These are phyloP conservation scores for Lichina pygmaea DNA, from an alignment of 495 filamentous ascomycete species.

Conservation along the genomic window DNA sequence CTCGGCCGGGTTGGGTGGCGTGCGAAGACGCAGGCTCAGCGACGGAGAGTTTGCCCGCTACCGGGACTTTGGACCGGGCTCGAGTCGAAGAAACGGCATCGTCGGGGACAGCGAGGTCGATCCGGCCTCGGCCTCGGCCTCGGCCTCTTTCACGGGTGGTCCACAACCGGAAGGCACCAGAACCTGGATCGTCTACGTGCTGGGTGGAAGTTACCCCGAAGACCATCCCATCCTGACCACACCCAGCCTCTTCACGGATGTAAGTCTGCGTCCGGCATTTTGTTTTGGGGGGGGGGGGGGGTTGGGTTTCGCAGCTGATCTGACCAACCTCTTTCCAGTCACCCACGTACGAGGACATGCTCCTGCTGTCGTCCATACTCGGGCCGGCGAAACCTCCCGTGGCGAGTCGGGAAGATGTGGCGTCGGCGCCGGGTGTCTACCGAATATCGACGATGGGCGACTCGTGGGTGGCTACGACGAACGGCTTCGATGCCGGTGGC, in stretches of 20 bases:
- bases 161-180: slow-evolving; percentile 12
- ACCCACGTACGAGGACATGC: slow-evolving; percentile 60
- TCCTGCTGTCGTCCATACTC: slow-evolving; percentile 40
- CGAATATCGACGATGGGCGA: slow-evolving; percentile 20
- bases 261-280: slow-evolving; percentile 10
- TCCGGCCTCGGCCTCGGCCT: slow-evolving; percentile 18
- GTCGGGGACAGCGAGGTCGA: slow-evolving; percentile 27
- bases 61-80: slow-evolving; percentile 31
- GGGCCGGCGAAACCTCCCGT: slow-evolving; percentile 54
- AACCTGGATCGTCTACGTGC: slow-evolving; percentile 60
- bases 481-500: slow-evolving; percentile 12
- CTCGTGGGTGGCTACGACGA: slow-evolving; percentile 16
- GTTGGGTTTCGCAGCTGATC: background rate
- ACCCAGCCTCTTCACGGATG: slow-evolving; percentile 51
- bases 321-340: slow-evolving; percentile 17
- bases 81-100: slow-evolving; percentile 35
- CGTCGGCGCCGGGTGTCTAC: slow-evolving; percentile 32
- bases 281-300: no score
- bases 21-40: slow-evolving; percentile 20
- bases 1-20: no score
- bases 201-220: slow-evolving; percentile 49
- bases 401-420: slow-evolving; percentile 37
- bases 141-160: slow-evolving; percentile 7
- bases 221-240: slow-evolving; percentile 54
- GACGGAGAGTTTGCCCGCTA: slow-evolving; percentile 35